Evolutionary conservation across 2,329 filamentous ascomycete species (phyloP), one percentile per base, ranked within the genome.

Genomic region (Cercospora sesami): DNA sequence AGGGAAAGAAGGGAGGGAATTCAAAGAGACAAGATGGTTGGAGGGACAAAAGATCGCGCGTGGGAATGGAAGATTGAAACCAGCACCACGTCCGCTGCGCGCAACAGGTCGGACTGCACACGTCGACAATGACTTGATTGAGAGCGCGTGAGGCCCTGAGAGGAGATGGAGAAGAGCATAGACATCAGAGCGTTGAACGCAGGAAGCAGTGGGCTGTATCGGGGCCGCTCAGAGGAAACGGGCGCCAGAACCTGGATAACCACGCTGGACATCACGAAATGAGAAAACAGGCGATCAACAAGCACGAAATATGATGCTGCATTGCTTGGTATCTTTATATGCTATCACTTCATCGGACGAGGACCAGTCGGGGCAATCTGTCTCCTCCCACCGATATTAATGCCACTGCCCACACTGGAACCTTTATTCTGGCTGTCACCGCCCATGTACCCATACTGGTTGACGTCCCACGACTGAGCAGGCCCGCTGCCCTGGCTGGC

Each of bases 391-490:
- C 89, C 88, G 48, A 91, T 90, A 58, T 79, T 80, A 65, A 85
- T 84, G 0, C 83, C 83, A 68, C 90, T 90, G 2, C 89, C 89
- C 70, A 87, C 83, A 2, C 77, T 78, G 1, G 89, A 90, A 8
- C 80, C 79, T 69, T 84, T 85, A 75, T 93, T 93, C 83, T 92
- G 89, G 69, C 84, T 86, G 78, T 93, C 91, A 1, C 91, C 91
- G 3, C 91, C 90, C 18, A 90, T 91, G 75, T 86, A 94, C 0
- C 91, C 91, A 70, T 91, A 92, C 80, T 93, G 90, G 65, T 89
- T 86, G 10, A 92, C 89, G 73, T 94, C 91, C 91, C 91, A 94
- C 16, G 86, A 84, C 10, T 91, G 82, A 0, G 90, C 90, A n/a
- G 87, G 87, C 0, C 88, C 88, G 51, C 87, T 86, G 0, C 89